These are phyloP conservation scores for Wickerhamomyces tratensis DNA, from an alignment of 805 yeast species.

Conservation along the genomic window DNA sequence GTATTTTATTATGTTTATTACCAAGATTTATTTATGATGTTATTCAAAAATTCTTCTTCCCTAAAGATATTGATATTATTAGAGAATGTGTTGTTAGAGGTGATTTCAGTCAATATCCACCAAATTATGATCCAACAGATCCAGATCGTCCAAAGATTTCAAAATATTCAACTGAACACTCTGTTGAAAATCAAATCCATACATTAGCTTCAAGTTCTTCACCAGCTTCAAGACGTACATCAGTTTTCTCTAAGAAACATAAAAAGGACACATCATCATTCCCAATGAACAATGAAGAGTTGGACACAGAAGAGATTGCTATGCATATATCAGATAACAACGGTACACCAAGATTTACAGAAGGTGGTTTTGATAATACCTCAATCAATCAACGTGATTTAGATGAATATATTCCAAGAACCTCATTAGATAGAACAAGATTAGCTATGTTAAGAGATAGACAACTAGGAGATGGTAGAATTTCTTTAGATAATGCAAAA, in stretches of 20 bases:
- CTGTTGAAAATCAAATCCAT: slow-evolving; percentile 15
- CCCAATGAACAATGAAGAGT: slow-evolving; percentile 16
- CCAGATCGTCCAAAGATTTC: slow-evolving; percentile 50
- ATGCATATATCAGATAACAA: slow-evolving; percentile 17
- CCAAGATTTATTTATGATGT: slow-evolving; percentile 62
- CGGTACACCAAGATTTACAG: slow-evolving; percentile 20
- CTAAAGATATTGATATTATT: slow-evolving; percentile 63
- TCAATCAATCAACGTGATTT: background rate
- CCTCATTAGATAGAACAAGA: slow-evolving; percentile 29
- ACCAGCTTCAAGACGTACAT: slow-evolving; percentile 4
- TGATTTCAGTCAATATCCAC: slow-evolving; percentile 57
- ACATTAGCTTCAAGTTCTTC: background rate
- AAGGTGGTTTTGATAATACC: background rate
- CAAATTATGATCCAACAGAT: slow-evolving; percentile 72
- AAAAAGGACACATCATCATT: slow-evolving; percentile 2
- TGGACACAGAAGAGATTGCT: slow-evolving; percentile 30
- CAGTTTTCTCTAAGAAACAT: background rate
- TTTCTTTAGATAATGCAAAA: slow-evolving; percentile 29
- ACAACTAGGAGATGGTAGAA: slow-evolving; percentile 26
- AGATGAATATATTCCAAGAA: slow-evolving; percentile 16
- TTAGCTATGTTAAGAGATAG: slow-evolving; percentile 24
- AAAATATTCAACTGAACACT: slow-evolving; percentile 27
- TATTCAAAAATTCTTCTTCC: slow-evolving; percentile 39
- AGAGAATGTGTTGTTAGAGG: slow-evolving; percentile 64
- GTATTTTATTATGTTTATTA: slow-evolving; percentile 51